Base-by-base conservation (phyloP, 2,329 filamentous ascomycete genomes). In the Fusarium nelsonii region DNA sequence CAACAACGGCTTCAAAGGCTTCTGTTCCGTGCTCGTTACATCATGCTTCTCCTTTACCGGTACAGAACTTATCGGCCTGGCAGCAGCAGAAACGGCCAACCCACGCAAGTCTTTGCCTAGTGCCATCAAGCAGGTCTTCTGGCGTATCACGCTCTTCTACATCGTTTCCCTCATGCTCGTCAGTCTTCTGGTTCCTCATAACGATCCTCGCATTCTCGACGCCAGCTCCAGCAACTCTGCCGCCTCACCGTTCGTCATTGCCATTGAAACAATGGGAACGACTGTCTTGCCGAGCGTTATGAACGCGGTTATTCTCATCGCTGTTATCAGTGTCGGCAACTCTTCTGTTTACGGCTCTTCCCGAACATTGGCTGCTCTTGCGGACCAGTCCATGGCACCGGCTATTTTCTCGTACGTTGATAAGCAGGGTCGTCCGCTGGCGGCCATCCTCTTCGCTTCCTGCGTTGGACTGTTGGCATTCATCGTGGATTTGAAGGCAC, bases 41-140 rank as follows among this genome's bases (percentile, higher is more conserved):
- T 90, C 91, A 4, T 90, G 91, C 15, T 93, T 93, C 72, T 84
- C 91, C 58, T 94, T 93, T 71, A 87, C 90, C 2, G 91, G 91
- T 14, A 93, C 91, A 0, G 91, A 93, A 75, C 83, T 92, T 6
- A 90, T 93, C 41, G 92, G 91, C 45, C 84, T 94, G 8, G 91
- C 91, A 4, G 91, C 92, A 2, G 92, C 91, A 23, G 92, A 94
- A 76, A 91, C 91, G 0, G 88, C 86, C n/a, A 92, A 93, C 73
- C 92, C 92, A 4, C 86, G 91, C 53, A 92, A 95, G 76, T 92
- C 91, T 2, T 84, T 97, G 1, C 94, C 94, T 0, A 93, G 89
- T 1, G 94, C 94, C n/a, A 90, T 96, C 75, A 97, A 97, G 81
- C 94, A 97, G 78, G 93, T 97, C 20, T 97, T 97, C 78, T 97